Evolutionary conservation across 352 stramenopile genomes (phyloP).

Genomic region (Elongisporangium prolatum): DNA sequence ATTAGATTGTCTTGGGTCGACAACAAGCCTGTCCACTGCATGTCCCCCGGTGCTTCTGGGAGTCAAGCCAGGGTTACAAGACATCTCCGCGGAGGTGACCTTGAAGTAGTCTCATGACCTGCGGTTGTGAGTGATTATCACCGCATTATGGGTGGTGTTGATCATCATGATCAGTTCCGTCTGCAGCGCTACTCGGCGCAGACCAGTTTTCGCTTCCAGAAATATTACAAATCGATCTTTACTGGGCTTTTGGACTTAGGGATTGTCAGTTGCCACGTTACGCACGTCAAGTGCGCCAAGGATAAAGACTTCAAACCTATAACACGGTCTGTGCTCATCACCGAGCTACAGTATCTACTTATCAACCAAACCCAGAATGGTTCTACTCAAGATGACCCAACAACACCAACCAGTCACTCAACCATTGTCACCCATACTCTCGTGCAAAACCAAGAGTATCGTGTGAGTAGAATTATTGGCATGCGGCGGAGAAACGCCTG

Average conservation of each 20-base stretch:
- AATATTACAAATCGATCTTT: constrained; percentile 10
- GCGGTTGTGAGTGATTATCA: constrained; percentile 6
- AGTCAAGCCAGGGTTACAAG: neutral
- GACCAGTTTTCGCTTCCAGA: constrained; percentile 1
- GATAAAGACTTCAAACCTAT: no score
- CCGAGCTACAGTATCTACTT: constrained; percentile 8
- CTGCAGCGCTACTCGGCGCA: constrained; percentile 11
- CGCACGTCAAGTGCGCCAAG: no score
- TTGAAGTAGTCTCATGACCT: neutral
- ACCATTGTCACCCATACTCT: no score
- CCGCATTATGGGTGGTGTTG: constrained; percentile 8
- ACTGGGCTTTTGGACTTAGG: constrained; percentile 3
- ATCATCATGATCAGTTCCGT: constrained; percentile 5
- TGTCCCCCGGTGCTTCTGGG: neutral
- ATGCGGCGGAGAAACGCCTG: no score
- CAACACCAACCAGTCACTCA: no score
- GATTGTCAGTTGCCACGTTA: constrained; percentile 2
- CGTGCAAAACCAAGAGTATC: no score
- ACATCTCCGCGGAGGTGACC: neutral
- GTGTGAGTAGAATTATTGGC: no score
- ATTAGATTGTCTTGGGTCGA: neutral
- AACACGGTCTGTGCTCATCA: no score
- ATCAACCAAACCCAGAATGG: neutral
- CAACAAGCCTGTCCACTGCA: neutral
- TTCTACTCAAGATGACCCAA: neutral